Conservation (phyloP, 306 rosid species). For the Canavalia gladiata region DNA sequence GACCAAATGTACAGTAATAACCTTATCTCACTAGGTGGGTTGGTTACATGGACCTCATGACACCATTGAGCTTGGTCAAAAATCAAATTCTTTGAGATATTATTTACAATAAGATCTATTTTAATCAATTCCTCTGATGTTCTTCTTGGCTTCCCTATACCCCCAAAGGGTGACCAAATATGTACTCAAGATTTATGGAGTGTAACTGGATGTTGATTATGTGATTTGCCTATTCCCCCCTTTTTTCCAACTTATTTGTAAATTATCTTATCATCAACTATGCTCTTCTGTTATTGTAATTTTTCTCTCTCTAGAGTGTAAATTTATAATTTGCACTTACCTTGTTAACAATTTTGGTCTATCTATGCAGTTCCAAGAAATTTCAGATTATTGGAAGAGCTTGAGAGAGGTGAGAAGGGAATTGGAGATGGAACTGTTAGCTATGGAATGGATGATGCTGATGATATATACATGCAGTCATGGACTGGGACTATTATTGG, state of each 20-base stretch:
- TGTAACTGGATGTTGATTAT: background rate
- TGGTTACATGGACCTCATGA: too few relatives aligned
- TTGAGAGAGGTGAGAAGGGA: conserved; percentile 99
- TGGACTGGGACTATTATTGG: conserved; percentile 85
- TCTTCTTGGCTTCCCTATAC: too few relatives aligned
- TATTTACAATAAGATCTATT: too few relatives aligned
- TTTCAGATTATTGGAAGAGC: conserved; percentile 97
- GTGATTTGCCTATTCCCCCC: background rate
- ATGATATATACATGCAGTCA: conserved; percentile 68
- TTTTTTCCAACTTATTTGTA: background rate
- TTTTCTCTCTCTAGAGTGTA: background rate
- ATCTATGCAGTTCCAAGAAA: conserved; percentile 84
- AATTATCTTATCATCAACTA: conserved; percentile 8
- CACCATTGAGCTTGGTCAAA: too few relatives aligned
- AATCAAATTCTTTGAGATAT: too few relatives aligned
- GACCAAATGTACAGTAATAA: too few relatives aligned
- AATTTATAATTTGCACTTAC: conserved; percentile 23
- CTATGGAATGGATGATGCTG: conserved; percentile 99
- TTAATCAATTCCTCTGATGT: too few relatives aligned
- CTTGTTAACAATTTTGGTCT: conserved; percentile 23
- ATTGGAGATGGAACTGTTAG: conserved; percentile 99
- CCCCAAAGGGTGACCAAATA: conserved; percentile 17
- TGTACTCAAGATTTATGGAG: conserved; percentile 10
- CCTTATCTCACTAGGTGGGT: too few relatives aligned
- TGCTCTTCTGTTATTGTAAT: conserved; percentile 20